phyloP scores from a whole-genome alignment of 2,329 filamentous ascomycete genomes.

The Phialophora expanda region DNA sequence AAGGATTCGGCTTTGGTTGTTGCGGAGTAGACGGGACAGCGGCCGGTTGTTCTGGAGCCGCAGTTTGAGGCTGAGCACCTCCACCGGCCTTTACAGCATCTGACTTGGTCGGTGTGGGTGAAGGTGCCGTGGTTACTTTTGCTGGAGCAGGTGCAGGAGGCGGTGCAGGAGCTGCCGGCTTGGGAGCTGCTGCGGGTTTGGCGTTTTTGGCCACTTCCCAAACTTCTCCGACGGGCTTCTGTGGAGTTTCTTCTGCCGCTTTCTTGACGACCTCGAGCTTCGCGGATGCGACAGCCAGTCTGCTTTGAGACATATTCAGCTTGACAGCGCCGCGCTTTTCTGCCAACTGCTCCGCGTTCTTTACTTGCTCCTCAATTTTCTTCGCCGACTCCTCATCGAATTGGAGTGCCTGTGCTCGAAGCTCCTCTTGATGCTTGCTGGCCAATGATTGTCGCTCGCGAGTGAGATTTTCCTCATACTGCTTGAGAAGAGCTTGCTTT shows the following conservation, averaged over 20 bases:
- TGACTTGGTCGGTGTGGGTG: conserved; percentile 23
- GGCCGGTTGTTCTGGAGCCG: conserved; percentile 32
- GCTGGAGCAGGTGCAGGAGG: conserved; percentile 23
- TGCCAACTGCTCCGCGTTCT: conserved; percentile 60
- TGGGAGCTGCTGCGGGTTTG: conserved; percentile 52
- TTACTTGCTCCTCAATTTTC: conserved; percentile 57
- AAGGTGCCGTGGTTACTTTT: conserved; percentile 25
- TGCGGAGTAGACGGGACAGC: conserved; percentile 29
- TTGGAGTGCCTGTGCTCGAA: conserved; percentile 68
- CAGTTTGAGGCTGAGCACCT: conserved; percentile 24
- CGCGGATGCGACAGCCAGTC: conserved; percentile 65
- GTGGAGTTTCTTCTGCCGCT: conserved; percentile 82
- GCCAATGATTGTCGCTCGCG: conserved; percentile 50
- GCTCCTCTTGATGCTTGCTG: conserved; percentile 60
- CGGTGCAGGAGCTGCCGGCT: conserved; percentile 26
- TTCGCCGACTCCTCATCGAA: conserved; percentile 48
- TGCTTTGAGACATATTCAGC: conserved; percentile 79
- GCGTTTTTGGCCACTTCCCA: conserved; percentile 79
- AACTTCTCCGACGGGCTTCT: conserved; percentile 81
- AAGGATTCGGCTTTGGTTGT: conserved; percentile 10
- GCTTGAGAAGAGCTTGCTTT: conserved; percentile 45
- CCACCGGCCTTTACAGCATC: conserved; percentile 32
- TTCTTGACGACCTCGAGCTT: conserved; percentile 80
- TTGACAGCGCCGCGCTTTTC: conserved; percentile 76
- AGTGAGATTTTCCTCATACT: conserved; percentile 48